Evolutionary conservation across 2,329 filamentous ascomycete genomes (phyloP).

Genomic region (Botrytis cinerea): DNA sequence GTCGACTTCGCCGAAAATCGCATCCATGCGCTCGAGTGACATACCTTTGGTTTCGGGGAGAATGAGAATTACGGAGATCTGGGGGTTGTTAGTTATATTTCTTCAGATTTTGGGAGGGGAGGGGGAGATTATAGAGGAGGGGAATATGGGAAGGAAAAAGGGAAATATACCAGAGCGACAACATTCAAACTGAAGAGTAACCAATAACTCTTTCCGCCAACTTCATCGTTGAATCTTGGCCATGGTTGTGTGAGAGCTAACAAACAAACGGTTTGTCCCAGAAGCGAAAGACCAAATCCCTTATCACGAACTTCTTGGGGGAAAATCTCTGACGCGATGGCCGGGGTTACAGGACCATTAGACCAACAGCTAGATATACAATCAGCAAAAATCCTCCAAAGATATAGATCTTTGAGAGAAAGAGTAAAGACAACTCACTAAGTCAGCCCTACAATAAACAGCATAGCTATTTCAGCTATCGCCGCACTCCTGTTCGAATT

Average conservation of each 20-base stretch:
- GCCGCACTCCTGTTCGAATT: conserved; percentile 45
- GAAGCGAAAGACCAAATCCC: conserved; percentile 42
- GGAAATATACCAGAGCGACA: conserved; percentile 38
- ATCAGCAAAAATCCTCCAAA: neutral
- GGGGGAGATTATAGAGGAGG: neutral
- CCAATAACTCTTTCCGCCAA: conserved; percentile 46
- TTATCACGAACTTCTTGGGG: conserved; percentile 47
- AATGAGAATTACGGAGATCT: conserved; percentile 51
- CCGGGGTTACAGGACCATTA: conserved; percentile 45
- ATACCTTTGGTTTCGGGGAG: conserved; percentile 57
- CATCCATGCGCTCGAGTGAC: conserved; percentile 55
- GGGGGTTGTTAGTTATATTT: neutral
- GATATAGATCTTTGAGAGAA: neutral
- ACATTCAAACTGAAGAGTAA: conserved; percentile 45
- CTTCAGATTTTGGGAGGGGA: too few relatives aligned
- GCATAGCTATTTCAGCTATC: conserved; percentile 46
- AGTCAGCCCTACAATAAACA: conserved; percentile 47
- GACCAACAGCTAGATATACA: conserved; percentile 32
- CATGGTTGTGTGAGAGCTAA: conserved; percentile 46
- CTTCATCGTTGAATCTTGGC: conserved; percentile 45
- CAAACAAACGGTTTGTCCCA: conserved; percentile 45
- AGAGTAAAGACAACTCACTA: conserved; percentile 41
- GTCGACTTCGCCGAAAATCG: conserved; percentile 49
- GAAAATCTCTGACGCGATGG: conserved; percentile 45
- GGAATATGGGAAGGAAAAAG: neutral